Conservation (phyloP, 139 green algal genomes). For the Micractinium conductrix region DNA sequence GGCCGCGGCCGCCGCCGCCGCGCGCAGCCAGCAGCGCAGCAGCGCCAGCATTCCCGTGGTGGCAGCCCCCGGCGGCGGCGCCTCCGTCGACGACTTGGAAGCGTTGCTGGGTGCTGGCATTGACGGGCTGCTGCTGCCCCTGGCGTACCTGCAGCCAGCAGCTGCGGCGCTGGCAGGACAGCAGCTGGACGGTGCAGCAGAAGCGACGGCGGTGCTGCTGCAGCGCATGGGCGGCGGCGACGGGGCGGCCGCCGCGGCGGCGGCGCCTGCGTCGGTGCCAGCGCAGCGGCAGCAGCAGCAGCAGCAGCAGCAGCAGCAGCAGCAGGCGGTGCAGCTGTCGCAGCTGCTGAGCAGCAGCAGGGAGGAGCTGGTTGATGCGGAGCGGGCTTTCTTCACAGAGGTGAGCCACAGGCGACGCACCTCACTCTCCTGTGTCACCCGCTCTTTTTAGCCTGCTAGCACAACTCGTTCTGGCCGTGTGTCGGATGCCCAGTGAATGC, state of each 20-base stretch:
- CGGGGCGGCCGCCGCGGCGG: conserved; percentile 3
- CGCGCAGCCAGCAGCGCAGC: conserved; percentile 62
- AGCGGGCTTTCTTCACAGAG: conserved; percentile 56
- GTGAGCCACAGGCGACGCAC: not conserved
- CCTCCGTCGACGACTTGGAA: not conserved
- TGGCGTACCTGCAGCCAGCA: conserved; percentile 43
- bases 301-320: conserved; percentile 19
- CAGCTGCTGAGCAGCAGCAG: conserved; percentile 46
- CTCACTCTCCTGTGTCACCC: not conserved
- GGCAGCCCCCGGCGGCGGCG: conserved; percentile 20
- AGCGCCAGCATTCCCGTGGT: conserved; percentile 68
- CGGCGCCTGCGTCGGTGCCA: not conserved
- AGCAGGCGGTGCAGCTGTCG: conserved; percentile 31
- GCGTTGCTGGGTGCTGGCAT: conserved; percentile 42
- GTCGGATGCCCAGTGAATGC: no score
- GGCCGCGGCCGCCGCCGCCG: conserved; percentile 32
- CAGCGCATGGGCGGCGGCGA: conserved; percentile 8
- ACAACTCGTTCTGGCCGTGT: no score
- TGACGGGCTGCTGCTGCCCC: conserved; percentile 44
- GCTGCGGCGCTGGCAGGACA: not conserved
- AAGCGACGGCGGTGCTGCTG: conserved; percentile 4
- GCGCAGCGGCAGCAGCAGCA: conserved; percentile 9
- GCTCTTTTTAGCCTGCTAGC: no score
- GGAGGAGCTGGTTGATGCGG: conserved; percentile 61
- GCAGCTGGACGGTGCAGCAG: not conserved